Percentiles rank a stretch among this genome's conserved stretches.
phyloP scores from a whole-genome alignment of 257 asterid genomes.

The Mentha longifolia region DNA sequence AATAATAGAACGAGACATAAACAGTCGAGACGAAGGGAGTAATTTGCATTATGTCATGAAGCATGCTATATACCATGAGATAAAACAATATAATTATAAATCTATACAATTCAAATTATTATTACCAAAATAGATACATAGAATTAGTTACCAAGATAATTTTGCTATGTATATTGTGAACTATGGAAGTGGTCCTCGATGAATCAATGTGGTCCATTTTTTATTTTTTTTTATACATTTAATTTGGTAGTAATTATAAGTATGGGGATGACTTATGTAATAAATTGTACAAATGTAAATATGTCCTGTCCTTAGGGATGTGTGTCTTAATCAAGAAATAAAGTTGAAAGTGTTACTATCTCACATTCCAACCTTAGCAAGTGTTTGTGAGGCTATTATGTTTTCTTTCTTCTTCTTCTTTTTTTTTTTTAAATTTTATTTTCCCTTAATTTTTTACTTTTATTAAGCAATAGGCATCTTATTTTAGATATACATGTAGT shows the following conservation, averaged over 20 bases:
- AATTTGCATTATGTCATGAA: too few species aligned
- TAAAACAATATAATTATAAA: too few species aligned
- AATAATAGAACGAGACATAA: too few species aligned
- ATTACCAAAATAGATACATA: neutral
- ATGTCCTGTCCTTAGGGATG: conserved; percentile 9
- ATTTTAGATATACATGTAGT: neutral
- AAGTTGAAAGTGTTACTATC: conserved; percentile 30
- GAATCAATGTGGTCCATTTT: conserved; percentile 26
- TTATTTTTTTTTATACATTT: neutral
- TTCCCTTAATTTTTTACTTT: neutral
- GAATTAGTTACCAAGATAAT: neutral
- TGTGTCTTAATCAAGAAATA: conserved; percentile 26
- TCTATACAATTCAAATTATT: neutral
- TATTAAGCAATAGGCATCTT: neutral
- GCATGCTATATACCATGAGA: too few species aligned
- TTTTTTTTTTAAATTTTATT: too few species aligned
- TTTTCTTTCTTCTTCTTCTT: neutral
- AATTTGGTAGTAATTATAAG: neutral
- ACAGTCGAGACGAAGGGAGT: too few species aligned
- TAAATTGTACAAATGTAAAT: conserved; percentile 31
- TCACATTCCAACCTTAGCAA: conserved; percentile 25
- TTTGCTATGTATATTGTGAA: conserved; percentile 6
- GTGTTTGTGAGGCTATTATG: conserved; percentile 6
- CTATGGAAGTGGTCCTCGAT: conserved; percentile 16
- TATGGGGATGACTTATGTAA: neutral